These are phyloP conservation scores for Penicillium subrubescens DNA, from an alignment of 495 filamentous ascomycete genomes.

Conservation along the genomic window DNA sequence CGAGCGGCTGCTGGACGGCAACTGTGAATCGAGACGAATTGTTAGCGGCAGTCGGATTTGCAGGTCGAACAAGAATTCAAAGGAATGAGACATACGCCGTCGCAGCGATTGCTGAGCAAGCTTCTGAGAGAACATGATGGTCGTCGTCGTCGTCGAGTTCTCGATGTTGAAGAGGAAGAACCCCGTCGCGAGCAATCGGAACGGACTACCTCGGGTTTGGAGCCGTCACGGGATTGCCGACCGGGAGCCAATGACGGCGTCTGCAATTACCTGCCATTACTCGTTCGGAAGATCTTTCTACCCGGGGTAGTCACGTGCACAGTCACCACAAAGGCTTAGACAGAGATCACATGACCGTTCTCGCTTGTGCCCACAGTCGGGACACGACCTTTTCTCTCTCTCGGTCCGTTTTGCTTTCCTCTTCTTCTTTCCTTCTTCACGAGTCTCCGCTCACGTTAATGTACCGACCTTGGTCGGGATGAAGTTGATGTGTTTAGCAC, in stretches of 20 bases:
- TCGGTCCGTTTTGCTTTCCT: neutral
- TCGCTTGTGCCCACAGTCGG: slow-evolving; percentile 20
- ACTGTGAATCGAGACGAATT: slow-evolving; percentile 32
- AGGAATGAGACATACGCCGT: slow-evolving; percentile 58
- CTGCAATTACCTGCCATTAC: slow-evolving; percentile 43
- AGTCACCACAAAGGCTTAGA: slow-evolving; percentile 4
- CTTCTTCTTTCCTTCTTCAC: slow-evolving; percentile 36
- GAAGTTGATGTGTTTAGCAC: slow-evolving; percentile 46
- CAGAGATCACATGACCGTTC: neutral
- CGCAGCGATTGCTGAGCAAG: slow-evolving; percentile 66
- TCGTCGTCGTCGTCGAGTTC: slow-evolving; percentile 18
- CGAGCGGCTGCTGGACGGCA: slow-evolving; percentile 53
- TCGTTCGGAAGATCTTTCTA: slow-evolving; percentile 42
- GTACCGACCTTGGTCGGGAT: slow-evolving; percentile 41
- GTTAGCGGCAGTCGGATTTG: slow-evolving; percentile 19
- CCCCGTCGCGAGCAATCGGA: slow-evolving; percentile 35
- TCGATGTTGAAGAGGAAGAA: slow-evolving; percentile 15
- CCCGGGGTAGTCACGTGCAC: slow-evolving; percentile 12
- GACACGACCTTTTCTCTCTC: slow-evolving; percentile 16
- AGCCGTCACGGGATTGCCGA: slow-evolving; percentile 36
- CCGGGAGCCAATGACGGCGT: slow-evolving; percentile 39
- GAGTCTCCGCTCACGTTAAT: slow-evolving; percentile 51
- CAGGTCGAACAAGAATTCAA: neutral
- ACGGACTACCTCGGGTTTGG: slow-evolving; percentile 50
- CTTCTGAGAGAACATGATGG: slow-evolving; percentile 67